phyloP scores from a whole-genome alignment of 202 grass and related monocot species.

The Zizania palustris region DNA sequence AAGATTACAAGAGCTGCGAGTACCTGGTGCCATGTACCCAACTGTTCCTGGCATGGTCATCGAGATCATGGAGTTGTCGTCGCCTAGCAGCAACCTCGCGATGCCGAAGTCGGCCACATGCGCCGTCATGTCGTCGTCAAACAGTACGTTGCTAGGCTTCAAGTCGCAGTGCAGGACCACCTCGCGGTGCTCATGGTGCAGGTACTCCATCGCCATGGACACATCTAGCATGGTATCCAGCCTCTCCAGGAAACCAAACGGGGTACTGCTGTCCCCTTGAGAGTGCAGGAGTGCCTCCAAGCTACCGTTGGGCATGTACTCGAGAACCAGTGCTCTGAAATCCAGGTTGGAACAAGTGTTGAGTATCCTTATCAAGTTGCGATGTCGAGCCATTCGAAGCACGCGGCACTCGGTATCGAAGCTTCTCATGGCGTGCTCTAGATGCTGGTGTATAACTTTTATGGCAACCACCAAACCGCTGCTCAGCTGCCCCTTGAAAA shows the following conservation, averaged over 20 bases:
- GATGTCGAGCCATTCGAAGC: no score
- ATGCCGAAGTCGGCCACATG: constrained; percentile 22
- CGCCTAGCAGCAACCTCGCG: background rate
- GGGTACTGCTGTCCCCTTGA: no score
- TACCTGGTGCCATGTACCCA: constrained; percentile 27
- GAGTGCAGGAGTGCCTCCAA: constrained; percentile 36
- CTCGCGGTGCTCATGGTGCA: constrained; percentile 37
- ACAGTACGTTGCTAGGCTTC: constrained; percentile 45
- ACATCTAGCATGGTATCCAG: constrained; percentile 37
- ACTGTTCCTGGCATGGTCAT: background rate
- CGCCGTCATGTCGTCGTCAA: background rate
- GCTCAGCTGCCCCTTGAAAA: constrained; percentile 42
- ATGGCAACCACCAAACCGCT: constrained; percentile 36
- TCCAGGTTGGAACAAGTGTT: no score
- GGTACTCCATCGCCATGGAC: constrained; percentile 40
- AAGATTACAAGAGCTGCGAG: no score
- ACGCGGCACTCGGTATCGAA: no score
- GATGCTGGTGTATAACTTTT: constrained; percentile 1
- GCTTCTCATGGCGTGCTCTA: constrained; percentile 14
- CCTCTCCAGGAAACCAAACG: background rate
- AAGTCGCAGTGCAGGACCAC: constrained; percentile 44
- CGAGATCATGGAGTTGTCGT: constrained; percentile 9
- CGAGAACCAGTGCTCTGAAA: no score
- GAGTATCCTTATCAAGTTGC: no score
- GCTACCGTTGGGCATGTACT: no score